Conservation (phyloP, 192 early-diverging fungal species). For the Coemansia sp. region DNA sequence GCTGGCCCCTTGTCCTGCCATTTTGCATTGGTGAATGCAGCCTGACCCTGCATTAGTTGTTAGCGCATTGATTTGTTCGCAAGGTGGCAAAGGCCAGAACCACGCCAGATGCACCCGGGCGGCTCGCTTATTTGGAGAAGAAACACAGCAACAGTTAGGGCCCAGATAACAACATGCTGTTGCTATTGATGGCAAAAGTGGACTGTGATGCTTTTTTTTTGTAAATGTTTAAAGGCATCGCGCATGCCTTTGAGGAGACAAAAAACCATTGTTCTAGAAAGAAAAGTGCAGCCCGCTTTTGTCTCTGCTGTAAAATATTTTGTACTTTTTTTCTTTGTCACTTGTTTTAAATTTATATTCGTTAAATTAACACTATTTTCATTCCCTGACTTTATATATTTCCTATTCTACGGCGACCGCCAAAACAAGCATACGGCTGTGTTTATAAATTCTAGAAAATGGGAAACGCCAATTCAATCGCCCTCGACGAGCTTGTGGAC, state of each 20-base stretch:
- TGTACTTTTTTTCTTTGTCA: not conserved
- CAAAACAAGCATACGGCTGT: not conserved
- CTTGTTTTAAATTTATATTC: not conserved
- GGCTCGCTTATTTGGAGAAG: not conserved
- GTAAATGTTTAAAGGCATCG: no score
- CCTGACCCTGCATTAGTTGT: not conserved
- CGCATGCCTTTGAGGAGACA: no score
- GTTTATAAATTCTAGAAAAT: constrained; percentile 7
- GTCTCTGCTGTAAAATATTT: not conserved
- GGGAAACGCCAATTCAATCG: constrained; percentile 51
- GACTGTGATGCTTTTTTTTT: no score
- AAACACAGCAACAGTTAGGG: no score
- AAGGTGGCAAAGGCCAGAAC: not conserved
- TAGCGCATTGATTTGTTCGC: not conserved
- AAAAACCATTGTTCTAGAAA: no score
- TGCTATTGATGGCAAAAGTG: no score
- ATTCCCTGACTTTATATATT: not conserved
- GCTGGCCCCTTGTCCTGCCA: not conserved
- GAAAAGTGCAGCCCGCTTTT: no score
- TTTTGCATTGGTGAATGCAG: not conserved
- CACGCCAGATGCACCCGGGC: not conserved
- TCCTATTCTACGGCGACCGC: not conserved
- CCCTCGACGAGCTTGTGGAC: constrained; percentile 45
- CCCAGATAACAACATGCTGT: no score
- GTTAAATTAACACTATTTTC: not conserved